Evolutionary conservation across 257 asterid genomes (phyloP), one percentile per base, ranked within the genome.

Genomic region (Plectranthus barbatus): DNA sequence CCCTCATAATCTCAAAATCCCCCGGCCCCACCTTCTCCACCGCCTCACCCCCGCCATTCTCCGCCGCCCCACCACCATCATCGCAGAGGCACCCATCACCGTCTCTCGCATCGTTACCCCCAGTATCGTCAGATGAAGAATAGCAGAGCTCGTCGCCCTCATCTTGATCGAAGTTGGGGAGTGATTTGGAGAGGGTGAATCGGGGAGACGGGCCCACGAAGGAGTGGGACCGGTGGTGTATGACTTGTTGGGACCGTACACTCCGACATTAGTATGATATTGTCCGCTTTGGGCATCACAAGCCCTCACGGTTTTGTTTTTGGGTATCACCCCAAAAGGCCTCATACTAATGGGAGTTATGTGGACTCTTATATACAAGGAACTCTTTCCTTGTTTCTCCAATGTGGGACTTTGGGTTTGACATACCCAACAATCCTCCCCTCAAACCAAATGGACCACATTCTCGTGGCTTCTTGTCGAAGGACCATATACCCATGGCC

Each of bases 201-300:
- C 94, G 84, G 2, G 97, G 97, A 1, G 97, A 90, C 6, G 97
- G 97, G 14, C 97, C 97, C 58, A 90, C 83, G 58, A 87, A 82
- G 44, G 97, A 87, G 81, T 87, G 97, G 66, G 97, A 85, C 13
- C 97, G 81, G 60, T 84, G 76, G 70, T 82, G 84, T 41, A 87
- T 83, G 24, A 87, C 74, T 53, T 66, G 90, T 45, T 96, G 96
- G 83, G 84, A 86, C 17, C 91, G n/a, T n/a, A n/a, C n/a, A n/a
- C n/a, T n/a, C n/a, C n/a, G n/a, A n/a, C n/a, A n/a, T n/a, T n/a
- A n/a, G n/a, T n/a, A n/a, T n/a, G n/a, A n/a, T n/a, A n/a, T n/a
- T n/a, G n/a, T n/a, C n/a, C n/a, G n/a, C n/a, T n/a, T n/a, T n/a
- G n/a, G n/a, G n/a, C n/a, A n/a, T n/a, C n/a, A n/a, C n/a, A n/a